Evolutionary conservation across 345 rosid genomes (phyloP).

Genomic region (Litchi chinensis): DNA sequence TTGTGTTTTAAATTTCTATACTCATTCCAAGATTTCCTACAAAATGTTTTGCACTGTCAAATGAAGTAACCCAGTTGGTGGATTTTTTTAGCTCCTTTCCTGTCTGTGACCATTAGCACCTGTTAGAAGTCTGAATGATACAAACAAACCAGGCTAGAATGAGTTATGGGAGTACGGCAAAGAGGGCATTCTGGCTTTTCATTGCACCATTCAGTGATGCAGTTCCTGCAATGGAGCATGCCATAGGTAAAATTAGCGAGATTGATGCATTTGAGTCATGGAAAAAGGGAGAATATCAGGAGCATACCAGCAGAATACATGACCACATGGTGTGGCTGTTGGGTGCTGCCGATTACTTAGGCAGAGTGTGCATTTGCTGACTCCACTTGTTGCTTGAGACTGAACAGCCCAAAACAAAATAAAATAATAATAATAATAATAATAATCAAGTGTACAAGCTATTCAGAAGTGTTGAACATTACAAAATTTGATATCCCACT

Average conservation of each 20-base stretch:
- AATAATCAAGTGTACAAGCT: neutral
- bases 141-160: slow-evolving; percentile 81
- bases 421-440: too few species aligned
- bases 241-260: neutral
- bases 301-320: slow-evolving; percentile 84
- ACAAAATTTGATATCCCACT: slow-evolving; percentile 4
- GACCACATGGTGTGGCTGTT: slow-evolving; percentile 92
- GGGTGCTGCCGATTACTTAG: slow-evolving; percentile 81
- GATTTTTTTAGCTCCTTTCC: neutral
- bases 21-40: neutral
- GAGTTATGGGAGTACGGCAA: slow-evolving; percentile 84
- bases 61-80: neutral
- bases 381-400: slow-evolving; percentile 38
- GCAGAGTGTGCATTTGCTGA: slow-evolving; percentile 86
- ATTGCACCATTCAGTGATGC: slow-evolving; percentile 98
- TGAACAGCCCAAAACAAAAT: slow-evolving; percentile 18
- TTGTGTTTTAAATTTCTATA: neutral
- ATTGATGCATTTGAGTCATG: neutral
- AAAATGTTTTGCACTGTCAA: slow-evolving; percentile 1
- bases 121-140: slow-evolving; percentile 83
- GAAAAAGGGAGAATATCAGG: neutral
- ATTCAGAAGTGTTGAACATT: neutral
- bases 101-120: neutral
- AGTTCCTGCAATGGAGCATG: slow-evolving; percentile 54
- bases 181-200: slow-evolving; percentile 98